Base-by-base conservation (phyloP, 305 asterid genomes). In the Fraxinus greggii region DNA sequence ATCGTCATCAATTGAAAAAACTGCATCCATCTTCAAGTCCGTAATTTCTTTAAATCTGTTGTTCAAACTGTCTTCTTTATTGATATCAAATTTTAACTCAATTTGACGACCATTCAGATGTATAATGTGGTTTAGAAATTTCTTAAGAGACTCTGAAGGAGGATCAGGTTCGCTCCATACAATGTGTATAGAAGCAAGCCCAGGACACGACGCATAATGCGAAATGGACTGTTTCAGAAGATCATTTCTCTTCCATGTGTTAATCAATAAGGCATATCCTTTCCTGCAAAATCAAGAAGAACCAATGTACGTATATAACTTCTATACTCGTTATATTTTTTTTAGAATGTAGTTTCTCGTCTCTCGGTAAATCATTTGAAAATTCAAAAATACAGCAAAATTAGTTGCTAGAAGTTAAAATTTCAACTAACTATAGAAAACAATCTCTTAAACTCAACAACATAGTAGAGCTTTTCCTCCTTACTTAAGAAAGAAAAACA, bases 111-210 rank as follows among this genome's bases (percentile, higher is more conserved):
- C 88, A 79, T 88, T 88, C 17, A 76, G 79, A 80, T 86, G 77
- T 75, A 93, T 26, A 59, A 82, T 89, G 83, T 84, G 89, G 72
- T 84, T 89, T 75, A 94, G 88, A 85, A 85, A 88, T 54, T 82
- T 87, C 79, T 83, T 56, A 35, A 93, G 94, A 81, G 97, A 87
- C 77, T 87, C 88, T 35, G 92, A 86, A 73, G 97, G 97, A 78
- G 92, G 92, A 81, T 91, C 82, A 35, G 95, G 95, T 80, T 94
- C 97, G 70, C 98, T 94, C 98, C 97, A 93, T n/a, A 94, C 95
- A 24, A 94, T 88, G 78, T 88, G 97, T 75, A 93, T 80, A 45
- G 97, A 92, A 83, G 87, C 90, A 75, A 93, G 94, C 59, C 93
- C 89, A 51, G 92, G 93, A 78, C 98, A 91, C 24, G 93, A 89